Base-by-base conservation (phyloP, 2,329 filamentous ascomycete species). In the Aspergillus pseudoglaucus region DNA sequence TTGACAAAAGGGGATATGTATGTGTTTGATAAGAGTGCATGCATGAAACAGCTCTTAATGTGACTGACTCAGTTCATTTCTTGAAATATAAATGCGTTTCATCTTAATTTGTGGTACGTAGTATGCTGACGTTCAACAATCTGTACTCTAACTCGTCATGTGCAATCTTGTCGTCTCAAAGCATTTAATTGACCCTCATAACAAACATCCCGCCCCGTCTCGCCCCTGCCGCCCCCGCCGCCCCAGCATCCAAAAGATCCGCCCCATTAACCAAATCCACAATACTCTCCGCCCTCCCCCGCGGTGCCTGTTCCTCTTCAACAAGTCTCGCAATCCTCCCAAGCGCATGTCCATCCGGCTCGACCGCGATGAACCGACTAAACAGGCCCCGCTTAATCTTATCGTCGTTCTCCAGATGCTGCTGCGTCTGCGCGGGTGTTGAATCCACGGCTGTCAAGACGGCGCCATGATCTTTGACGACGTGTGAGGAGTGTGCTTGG, bases 281-380 rank as follows among this genome's bases (percentile, higher is more conserved):
- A 4, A 67, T 58, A 27, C 53, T 55, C 44, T 65, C 61, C 18
- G 66, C 59, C n/a, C 61, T 54, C 3, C 65, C 65, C 30, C 56
- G 61, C 30, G 72, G 40, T 41, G 59, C 58, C n/a, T 63, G 57
- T 20, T 58, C 56, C 20, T 58, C 56, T 51, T 69, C 64, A 3
- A 71, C 61, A 46, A 72, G 52, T 22, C 57, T 51, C n/a, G 54
- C 59, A 44, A 73, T 67, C 9, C 58, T 57, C 7, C 45, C 57
- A 44, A 74, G 47, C 7, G 67, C 63, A 17, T 50, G 49, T 12
- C 59, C 59, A 49, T 71, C 61, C 5, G 70, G 67, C 47, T 60
- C 57, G 6, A 71, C 68, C 14, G 62, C 56, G 41, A 73, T 61
- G 49, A 68, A 69, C 22, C 58, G 57, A 44, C 62, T 67, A 9